Base-by-base conservation (phyloP, 768 basidiomycete genomes). In the Pleurotus sapidus region DNA sequence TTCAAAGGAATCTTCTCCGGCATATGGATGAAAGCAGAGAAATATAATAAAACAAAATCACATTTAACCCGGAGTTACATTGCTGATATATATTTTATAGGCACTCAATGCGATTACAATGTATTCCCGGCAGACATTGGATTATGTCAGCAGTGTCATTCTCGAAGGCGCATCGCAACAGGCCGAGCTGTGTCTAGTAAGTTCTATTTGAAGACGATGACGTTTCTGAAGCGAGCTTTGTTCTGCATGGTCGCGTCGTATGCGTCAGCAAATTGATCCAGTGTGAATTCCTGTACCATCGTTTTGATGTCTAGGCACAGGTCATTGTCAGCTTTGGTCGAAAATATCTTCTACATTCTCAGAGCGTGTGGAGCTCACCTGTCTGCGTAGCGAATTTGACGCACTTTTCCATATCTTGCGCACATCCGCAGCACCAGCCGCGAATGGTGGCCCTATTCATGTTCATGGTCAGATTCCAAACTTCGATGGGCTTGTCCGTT, bases 341-440 rank as follows among this genome's bases (percentile, higher is more conserved):
- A 20, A 20, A 20, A 20, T 20, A 30, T 30, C 27, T 30, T 30
- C 27, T 30, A 30, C 27, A 7, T 30, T 30, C 27, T 30, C 27
- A 1, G 27, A 30, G 7, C 6, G 9, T 30, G 6, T 7, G 18
- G 17, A 15, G 24, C 56, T 25, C 20, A 47, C 56, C 49, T 46
- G 57, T 45, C 18, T 40, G 40, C 25, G 37, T 27, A 37, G 57
- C 46, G 24, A 49, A 57, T 15, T 53, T 57, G 17, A 57, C 49
- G 17, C 57, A 57, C n/a, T 57, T 23, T 18, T 57, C 57, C 57
- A 57, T 57, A 51, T 57, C 57, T 34, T 46, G 57, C 27, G 57
- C 47, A 42, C 48, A 49, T 6, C 57, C 57, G 23, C 57, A 57
- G 18, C 57, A 57, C 48, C 47, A 50, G 18, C 57, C 57, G 15